Evolutionary conservation across 495 filamentous ascomycete species (phyloP), one percentile per base, ranked within the genome.

Genomic region (Staphylotrichum tortipilum): DNA sequence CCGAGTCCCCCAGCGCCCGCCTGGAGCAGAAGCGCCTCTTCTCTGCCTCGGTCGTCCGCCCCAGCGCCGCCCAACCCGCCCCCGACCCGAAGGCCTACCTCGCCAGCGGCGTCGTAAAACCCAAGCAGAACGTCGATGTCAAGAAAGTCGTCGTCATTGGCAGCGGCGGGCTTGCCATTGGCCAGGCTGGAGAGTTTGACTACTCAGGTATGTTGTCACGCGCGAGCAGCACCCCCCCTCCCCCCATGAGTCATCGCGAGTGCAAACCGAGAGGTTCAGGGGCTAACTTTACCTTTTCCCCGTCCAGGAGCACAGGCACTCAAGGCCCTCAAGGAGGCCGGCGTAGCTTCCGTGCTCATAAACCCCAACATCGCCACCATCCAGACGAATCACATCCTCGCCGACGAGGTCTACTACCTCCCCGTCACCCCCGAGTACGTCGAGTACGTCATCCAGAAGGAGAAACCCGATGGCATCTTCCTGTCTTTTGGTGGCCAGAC

Each of bases 341-440:
- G 88, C 26, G 94, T 96, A 31, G 84, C 89, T 63, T 95, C 92
- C 5, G 86, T 98, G 47, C 73, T 98, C 56, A 95, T 98, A 66
- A 98, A 98, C 68, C 92, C 92, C 41, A 98, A 98, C 67, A 97
- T 98, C 66, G 92, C 92, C 44, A 98, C 92, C 47, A 95, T 98
- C 55, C 92, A 98, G 71, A 98, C 92, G 18, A 94, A 91, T 57
- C 92, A 95, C 72, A 81, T 81, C 58, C 80, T 98, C 56, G 89
- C 89, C 47, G 92, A 98, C 68, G 95, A 98, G 75, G 88, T 98
- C 50, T 98, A 96, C 74, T 98, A 96, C 74, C 80, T 98, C 18
- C 92, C 92, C 18, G 89, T 98, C 60, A 97, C 88, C 29, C 83
- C 88, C 21, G 91, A 97, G 54, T 97, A 95, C 61, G 89, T 98